phyloP scores from a whole-genome alignment of 768 basidiomycete genomes.

The Zangia roseola region DNA sequence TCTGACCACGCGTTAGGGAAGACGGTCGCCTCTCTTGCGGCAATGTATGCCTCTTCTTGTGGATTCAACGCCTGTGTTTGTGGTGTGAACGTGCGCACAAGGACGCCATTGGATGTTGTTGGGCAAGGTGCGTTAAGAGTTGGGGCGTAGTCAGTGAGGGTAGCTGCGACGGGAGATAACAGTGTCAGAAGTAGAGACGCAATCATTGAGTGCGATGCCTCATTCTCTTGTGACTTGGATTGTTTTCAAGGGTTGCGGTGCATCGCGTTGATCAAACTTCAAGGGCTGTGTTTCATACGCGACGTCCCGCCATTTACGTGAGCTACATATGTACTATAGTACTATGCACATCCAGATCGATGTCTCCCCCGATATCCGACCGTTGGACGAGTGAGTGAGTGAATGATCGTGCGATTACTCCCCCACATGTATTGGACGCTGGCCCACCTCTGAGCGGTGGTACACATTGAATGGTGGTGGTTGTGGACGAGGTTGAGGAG shows the following conservation, averaged over 20 bases:
- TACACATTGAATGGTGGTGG: no score
- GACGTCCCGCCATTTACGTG: no score
- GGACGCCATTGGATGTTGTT: constrained; percentile 36
- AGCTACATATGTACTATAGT: no score
- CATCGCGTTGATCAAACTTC: constrained; percentile 13
- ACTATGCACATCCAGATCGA: no score
- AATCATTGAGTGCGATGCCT: constrained; percentile 7
- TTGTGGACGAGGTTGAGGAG: no score
- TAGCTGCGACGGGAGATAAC: neutral
- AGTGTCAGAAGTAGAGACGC: neutral
- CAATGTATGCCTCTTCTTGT: constrained; percentile 48
- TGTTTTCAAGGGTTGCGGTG: neutral
- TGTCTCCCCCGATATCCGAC: no score
- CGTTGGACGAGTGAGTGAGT: no score
- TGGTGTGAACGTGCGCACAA: constrained; percentile 53
- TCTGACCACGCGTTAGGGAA: constrained; percentile 51
- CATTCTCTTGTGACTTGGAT: constrained; percentile 4
- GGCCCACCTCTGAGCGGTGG: no score
- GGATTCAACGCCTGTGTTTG: constrained; percentile 51
- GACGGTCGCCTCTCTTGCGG: constrained; percentile 38
- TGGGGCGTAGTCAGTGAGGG: constrained; percentile 52
- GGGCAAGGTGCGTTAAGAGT: constrained; percentile 49
- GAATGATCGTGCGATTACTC: no score
- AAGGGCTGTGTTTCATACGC: neutral
- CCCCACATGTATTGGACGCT: no score